Evolutionary conservation across 2,329 filamentous ascomycete species (phyloP), one percentile per base, ranked within the genome.

Genomic region (Elsinoe arachidis): DNA sequence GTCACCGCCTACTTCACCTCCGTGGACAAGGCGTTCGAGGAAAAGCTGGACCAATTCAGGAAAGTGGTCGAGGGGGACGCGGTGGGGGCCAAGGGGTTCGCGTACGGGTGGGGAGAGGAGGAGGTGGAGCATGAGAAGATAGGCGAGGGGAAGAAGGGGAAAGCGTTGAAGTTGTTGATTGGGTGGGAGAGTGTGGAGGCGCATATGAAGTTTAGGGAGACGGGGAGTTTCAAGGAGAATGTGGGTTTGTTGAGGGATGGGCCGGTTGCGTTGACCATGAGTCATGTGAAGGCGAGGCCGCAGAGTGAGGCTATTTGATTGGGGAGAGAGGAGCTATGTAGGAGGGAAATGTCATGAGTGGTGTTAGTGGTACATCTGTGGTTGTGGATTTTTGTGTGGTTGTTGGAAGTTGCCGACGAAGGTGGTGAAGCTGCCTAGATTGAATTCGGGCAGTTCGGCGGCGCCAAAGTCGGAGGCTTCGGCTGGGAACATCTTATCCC

Each of bases 141-240:
- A 60, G 7, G 54, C 44, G 43, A 56, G 30, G 69, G 70, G 3
- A 67, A 68, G 3, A 67, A 68, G 2, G 76, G 73, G 10, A 71
- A 72, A 56, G 65, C 74, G 57, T 73, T 73, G 62, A 62, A 76
- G 3, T 58, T 73, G n/a, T 69, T 71, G 15, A 68, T 80, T 56
- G 80, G 79, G 4, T 83, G 80, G 80, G 67, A 74, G 53, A 77
- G 70, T 62, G 69, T 77, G 17, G 75, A 79, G 35, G 70, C 69
- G 49, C 80, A 82, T 65, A 68, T 74, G 71, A 66, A 66, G 51
- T 78, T 73, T 33, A 68, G 73, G 56, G 68, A 76, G 61, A 75
- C 74, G 26, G 67, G 73, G 60, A 69, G 66, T 23, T 82, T 81
- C 64, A 65, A 63, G 34, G 65, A 70, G 19, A 67, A 71, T 14